phyloP scores from a whole-genome alignment of 805 yeast species.

The Lachancea nothofagi region DNA sequence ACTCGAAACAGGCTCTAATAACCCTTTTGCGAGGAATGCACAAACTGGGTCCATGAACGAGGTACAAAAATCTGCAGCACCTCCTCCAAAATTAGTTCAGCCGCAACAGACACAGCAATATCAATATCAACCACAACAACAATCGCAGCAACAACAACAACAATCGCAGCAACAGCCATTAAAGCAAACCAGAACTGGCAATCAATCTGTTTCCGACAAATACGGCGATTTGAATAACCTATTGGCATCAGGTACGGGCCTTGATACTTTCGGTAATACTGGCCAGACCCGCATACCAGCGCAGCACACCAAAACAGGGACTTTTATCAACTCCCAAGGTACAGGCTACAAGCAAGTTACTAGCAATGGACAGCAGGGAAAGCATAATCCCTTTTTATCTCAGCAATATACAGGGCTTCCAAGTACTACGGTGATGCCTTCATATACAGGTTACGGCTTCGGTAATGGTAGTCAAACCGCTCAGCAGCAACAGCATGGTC shows the following conservation, averaged over 20 bases:
- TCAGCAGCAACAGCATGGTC: constrained; percentile 18
- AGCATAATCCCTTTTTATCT: constrained; percentile 42
- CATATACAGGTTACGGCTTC: constrained; percentile 91
- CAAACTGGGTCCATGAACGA: constrained; percentile 25
- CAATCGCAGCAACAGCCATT: constrained; percentile 34
- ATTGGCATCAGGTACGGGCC: constrained; percentile 81
- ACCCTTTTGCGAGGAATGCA: constrained; percentile 57
- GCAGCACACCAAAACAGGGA: constrained; percentile 78
- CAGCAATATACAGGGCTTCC: constrained; percentile 73
- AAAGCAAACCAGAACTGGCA: constrained; percentile 46
- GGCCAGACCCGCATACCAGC: constrained; percentile 70
- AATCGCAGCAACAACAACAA: constrained; percentile 4
- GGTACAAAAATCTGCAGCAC: constrained; percentile 26
- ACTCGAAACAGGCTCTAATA: constrained; percentile 64
- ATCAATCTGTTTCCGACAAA: constrained; percentile 49
- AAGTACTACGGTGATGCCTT: constrained; percentile 61
- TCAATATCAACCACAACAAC: constrained; percentile 12
- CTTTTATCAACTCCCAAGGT: constrained; percentile 82
- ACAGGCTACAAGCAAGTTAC: constrained; percentile 61
- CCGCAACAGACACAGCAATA: constrained; percentile 12
- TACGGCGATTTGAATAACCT: constrained; percentile 71
- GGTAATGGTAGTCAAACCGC: constrained; percentile 56
- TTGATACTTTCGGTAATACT: constrained; percentile 67
- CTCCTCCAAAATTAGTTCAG: constrained; percentile 19
- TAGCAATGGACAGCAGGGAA: constrained; percentile 31